A percentile compares a stretch with the other conserved stretches of the same genome.
phyloP scores from a whole-genome alignment of 345 rosid genomes.

The Eucalyptus cloeziana region DNA sequence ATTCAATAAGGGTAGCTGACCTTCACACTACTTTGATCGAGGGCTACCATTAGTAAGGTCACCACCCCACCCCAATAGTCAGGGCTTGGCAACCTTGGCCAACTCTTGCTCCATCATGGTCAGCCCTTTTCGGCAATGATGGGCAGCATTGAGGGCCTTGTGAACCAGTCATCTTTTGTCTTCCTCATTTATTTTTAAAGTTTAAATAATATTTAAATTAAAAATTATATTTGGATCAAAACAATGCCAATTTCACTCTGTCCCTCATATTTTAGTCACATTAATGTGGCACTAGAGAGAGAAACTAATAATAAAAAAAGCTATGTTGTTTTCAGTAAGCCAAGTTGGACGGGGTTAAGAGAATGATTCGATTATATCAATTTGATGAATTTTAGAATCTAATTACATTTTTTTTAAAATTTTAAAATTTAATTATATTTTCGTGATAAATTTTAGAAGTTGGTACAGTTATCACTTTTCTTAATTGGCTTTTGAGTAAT shows the following conservation, averaged over 20 bases:
- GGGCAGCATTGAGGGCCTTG: accelerated
- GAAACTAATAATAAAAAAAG: not conserved
- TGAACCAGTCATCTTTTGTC: too few species aligned
- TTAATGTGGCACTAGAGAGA: accelerated
- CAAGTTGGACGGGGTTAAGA: accelerated
- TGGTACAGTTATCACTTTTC: too few species aligned
- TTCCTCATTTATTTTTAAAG: not conserved
- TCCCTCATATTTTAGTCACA: not conserved
- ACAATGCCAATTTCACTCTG: accelerated
- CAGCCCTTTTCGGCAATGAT: accelerated
- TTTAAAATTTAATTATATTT: too few species aligned
- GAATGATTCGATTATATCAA: not conserved
- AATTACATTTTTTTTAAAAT: too few species aligned
- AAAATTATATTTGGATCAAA: accelerated
- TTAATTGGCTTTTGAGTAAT: too few species aligned
- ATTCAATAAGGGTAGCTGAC: accelerated
- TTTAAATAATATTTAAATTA: too few species aligned
- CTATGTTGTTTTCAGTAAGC: accelerated
- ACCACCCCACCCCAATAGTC: too few species aligned
- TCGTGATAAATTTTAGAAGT: accelerated
- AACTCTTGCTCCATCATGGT: too few species aligned
- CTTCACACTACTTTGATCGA: not conserved
- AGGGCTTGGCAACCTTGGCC: not conserved
- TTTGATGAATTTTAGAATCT: not conserved
- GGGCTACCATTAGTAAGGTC: not conserved